phyloP scores from a whole-genome alignment of 106 monocot species.

The Vanilla planifolia region DNA sequence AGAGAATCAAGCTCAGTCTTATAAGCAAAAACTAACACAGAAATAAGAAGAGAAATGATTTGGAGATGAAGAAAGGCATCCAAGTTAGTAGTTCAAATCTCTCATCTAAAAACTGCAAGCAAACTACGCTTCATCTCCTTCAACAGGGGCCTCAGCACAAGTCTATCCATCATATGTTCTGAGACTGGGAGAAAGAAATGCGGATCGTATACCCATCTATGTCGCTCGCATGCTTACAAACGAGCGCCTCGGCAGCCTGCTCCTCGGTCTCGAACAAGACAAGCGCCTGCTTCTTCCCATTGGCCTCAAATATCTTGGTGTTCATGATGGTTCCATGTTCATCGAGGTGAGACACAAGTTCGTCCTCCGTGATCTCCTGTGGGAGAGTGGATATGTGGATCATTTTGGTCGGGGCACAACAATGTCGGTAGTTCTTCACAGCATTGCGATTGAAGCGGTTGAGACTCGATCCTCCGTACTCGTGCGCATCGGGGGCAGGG shows the following conservation, averaged over 20 bases:
- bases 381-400: constrained; percentile 54
- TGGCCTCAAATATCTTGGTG: constrained; percentile 49
- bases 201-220: constrained; percentile 38
- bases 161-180: too few relatives aligned
- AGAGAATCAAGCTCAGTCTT: too few relatives aligned
- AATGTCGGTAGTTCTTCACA: constrained; percentile 55
- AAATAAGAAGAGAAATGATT: too few relatives aligned
- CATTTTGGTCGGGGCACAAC: constrained; percentile 59
- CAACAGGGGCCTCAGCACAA: too few relatives aligned
- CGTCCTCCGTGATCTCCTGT: constrained; percentile 45
- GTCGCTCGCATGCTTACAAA: constrained; percentile 51
- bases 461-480: constrained; percentile 57
- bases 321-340: constrained; percentile 47
- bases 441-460: constrained; percentile 86
- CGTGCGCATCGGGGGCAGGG: constrained; percentile 59
- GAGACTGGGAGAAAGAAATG: constrained; percentile 64
- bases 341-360: constrained; percentile 38
- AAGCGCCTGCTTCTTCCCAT: constrained; percentile 57
- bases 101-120: too few relatives aligned
- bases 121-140: too few relatives aligned
- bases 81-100: too few relatives aligned
- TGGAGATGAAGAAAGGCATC: too few relatives aligned
- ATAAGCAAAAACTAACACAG: too few relatives aligned
- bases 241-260: constrained; percentile 62
- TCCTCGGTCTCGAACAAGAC: constrained; percentile 52